Evolutionary conservation across 2,329 filamentous ascomycete genomes (phyloP).

Genomic region (Hymenotorrendiella dingleyae): DNA sequence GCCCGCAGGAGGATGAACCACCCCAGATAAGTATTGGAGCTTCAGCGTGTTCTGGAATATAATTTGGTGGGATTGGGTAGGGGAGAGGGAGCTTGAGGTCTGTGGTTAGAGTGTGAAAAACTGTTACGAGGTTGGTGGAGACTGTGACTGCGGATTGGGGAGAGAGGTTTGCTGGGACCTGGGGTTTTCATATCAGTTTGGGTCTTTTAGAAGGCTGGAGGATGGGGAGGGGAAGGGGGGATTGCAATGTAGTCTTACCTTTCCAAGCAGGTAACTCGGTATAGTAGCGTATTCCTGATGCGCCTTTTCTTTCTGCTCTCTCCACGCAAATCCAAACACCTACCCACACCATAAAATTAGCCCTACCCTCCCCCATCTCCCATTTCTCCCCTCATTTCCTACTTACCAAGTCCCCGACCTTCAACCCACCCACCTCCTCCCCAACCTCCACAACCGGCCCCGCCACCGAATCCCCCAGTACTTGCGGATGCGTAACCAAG

Average conservation of each 20-base stretch:
- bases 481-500: conserved; percentile 43
- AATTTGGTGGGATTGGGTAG: conserved; percentile 38
- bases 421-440: conserved; percentile 36
- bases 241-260: too few species aligned
- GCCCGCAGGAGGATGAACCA: conserved; percentile 29
- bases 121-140: conserved; percentile 53
- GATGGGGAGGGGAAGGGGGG: too few species aligned
- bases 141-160: conserved; percentile 43
- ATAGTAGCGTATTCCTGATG: conserved; percentile 51
- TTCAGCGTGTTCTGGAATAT: conserved; percentile 24
- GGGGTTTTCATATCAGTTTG: too few species aligned
- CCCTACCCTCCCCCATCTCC: too few species aligned
- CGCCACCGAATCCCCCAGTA: conserved; percentile 45
- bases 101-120: conserved; percentile 46
- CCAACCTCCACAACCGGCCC: conserved; percentile 49
- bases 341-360: too few species aligned
- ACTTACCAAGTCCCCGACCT: conserved; percentile 50
- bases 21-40: conserved; percentile 33
- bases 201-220: too few species aligned
- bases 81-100: conserved; percentile 50
- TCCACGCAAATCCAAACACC: conserved; percentile 48
- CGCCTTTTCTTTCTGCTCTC: conserved; percentile 41
- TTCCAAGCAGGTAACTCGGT: conserved; percentile 43
- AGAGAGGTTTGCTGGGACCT: conserved; percentile 37
- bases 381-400: too few species aligned